Evolutionary conservation across 139 green algal species (phyloP).

Genomic region (Chlamydomonas sp.): DNA sequence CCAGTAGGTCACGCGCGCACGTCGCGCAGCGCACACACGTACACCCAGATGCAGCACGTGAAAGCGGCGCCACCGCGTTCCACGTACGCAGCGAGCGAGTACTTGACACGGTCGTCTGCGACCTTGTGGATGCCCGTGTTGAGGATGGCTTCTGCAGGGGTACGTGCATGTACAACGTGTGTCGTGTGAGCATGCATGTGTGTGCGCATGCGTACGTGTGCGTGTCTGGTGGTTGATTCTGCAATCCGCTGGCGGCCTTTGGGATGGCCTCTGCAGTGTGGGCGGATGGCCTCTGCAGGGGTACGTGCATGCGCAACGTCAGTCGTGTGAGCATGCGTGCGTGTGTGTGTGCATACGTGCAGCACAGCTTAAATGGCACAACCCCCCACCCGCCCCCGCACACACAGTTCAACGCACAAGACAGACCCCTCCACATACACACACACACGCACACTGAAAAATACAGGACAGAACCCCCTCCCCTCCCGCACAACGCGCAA

Average conservation of each 20-base stretch:
- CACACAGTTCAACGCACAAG: too few species aligned
- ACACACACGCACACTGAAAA: too few species aligned
- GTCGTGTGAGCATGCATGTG: neutral
- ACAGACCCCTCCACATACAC: too few species aligned
- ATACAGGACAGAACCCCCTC: too few species aligned
- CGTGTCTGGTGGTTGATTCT: conserved; percentile 1
- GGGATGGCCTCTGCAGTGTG: conserved; percentile 1
- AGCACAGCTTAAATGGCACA: too few species aligned
- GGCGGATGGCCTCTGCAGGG: too few species aligned
- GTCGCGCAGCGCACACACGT: conserved; percentile 40
- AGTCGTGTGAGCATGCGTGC: too few species aligned
- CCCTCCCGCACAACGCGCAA: too few species aligned
- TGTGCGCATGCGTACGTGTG: neutral
- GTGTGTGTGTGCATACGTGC: too few species aligned
- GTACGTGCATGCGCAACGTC: too few species aligned
- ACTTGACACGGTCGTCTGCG: conserved; percentile 44
- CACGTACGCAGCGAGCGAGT: conserved; percentile 44
- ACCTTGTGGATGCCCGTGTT: conserved; percentile 53
- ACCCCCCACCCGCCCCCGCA: too few species aligned
- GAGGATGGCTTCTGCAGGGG: conserved; percentile 34
- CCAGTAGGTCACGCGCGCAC: neutral
- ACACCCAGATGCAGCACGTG: conserved; percentile 53
- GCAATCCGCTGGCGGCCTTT: neutral
- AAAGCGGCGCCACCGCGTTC: conserved; percentile 40
- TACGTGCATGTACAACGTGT: too few species aligned